Percentiles rank a stretch among this genome's conserved stretches.
Evolutionary conservation across 2,329 filamentous ascomycete genomes (phyloP).

Genomic region (Chaetomiaceae sp.): DNA sequence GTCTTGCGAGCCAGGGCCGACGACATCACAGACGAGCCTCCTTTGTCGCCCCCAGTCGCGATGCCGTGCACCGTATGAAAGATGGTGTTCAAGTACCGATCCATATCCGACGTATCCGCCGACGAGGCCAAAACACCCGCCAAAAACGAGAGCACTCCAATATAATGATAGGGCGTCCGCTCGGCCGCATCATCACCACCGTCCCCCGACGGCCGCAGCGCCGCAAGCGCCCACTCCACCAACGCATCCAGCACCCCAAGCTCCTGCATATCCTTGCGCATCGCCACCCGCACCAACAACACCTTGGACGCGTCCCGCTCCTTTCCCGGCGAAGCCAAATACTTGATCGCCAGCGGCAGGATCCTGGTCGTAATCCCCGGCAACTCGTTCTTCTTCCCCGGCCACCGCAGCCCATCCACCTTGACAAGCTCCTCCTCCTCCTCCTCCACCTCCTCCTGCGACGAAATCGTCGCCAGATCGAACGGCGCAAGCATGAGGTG

Average conservation of each 20-base stretch:
- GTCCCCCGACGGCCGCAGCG: slow-evolving; percentile 48
- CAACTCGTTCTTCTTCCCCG: slow-evolving; percentile 52
- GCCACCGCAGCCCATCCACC: slow-evolving; percentile 47
- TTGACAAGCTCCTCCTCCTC: slow-evolving; percentile 38
- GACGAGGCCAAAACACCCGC: slow-evolving; percentile 67
- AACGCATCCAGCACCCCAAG: slow-evolving; percentile 65
- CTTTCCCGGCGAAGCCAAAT: slow-evolving; percentile 73
- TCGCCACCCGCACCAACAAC: slow-evolving; percentile 74
- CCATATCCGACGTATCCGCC: slow-evolving; percentile 69
- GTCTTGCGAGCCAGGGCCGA: slow-evolving; percentile 79
- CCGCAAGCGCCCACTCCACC: slow-evolving; percentile 64
- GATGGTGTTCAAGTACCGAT: slow-evolving; percentile 59
- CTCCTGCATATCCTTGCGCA: slow-evolving; percentile 82
- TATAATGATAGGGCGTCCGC: slow-evolving; percentile 65
- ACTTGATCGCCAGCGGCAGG: slow-evolving; percentile 65
- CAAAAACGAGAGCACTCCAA: slow-evolving; percentile 76
- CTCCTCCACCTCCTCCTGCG: slow-evolving; percentile 39
- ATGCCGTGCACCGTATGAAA: slow-evolving; percentile 61
- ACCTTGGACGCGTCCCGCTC: slow-evolving; percentile 84
- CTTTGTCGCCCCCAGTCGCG: slow-evolving; percentile 43
- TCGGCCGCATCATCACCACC: too few species aligned
- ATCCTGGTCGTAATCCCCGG: slow-evolving; percentile 69
- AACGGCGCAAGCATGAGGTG: slow-evolving; percentile 83
- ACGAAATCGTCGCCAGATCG: slow-evolving; percentile 81
- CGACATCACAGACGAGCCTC: slow-evolving; percentile 54